Evolutionary conservation across 305 asterid species (phyloP).

Genomic region (Lippia alba): DNA sequence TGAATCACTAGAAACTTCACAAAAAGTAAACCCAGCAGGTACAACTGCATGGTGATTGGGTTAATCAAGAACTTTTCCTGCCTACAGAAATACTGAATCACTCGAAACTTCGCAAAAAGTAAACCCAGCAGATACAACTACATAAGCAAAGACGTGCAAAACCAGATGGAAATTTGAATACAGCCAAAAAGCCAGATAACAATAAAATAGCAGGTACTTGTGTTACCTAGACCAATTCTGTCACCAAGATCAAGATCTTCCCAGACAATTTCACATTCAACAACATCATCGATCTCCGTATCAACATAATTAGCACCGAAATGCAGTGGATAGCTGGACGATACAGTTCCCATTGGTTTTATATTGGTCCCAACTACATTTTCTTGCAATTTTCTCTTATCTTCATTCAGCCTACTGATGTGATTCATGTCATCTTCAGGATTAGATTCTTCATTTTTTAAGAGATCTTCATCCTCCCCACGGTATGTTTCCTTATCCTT

Average conservation of each 20-base stretch:
- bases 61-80: conserved; percentile 18
- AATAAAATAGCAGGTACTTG: conserved; percentile 23
- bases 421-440: conserved; percentile 37
- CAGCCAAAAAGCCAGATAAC: conserved; percentile 14
- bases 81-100: conserved; percentile 18
- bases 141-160: conserved; percentile 24
- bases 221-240: conserved; percentile 97
- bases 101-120: conserved; percentile 18
- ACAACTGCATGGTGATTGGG: background rate
- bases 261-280: conserved; percentile 98
- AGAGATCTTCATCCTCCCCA: conserved; percentile 39
- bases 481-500: conserved; percentile 46
- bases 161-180: conserved; percentile 25
- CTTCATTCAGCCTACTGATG: conserved; percentile 39
- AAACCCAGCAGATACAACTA: background rate
- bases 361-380: conserved; percentile 38
- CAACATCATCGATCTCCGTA: conserved; percentile 92
- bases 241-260: conserved; percentile 97
- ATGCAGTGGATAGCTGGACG: conserved; percentile 51
- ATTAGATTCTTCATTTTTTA: conserved; percentile 43
- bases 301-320: conserved; percentile 47
- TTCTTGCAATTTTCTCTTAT: conserved; percentile 45
- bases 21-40: too few species aligned
- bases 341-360: conserved; percentile 51
- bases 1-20: conserved; percentile 20